Evolutionary conservation across 768 basidiomycete genomes (phyloP).

Genomic region (Russula sp.): DNA sequence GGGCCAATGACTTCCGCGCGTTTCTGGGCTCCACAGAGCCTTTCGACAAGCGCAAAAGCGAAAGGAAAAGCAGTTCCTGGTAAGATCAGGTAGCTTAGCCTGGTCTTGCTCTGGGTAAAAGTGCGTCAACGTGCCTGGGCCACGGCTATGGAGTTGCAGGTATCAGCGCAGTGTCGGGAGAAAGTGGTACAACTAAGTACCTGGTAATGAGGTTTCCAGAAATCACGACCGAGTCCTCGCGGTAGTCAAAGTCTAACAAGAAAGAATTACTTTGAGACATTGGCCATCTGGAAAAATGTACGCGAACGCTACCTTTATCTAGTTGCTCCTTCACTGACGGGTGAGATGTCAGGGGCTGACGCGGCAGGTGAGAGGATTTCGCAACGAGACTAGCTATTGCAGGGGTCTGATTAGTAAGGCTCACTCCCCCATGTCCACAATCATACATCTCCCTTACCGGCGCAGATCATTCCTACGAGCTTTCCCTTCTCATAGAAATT

Average conservation of each 20-base stretch:
- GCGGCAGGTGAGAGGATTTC: constrained; percentile 54
- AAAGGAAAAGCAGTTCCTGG: constrained; percentile 75
- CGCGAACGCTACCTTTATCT: constrained; percentile 45
- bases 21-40: constrained; percentile 61
- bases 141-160: constrained; percentile 50
- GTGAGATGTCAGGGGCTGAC: constrained; percentile 73
- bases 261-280: constrained; percentile 1
- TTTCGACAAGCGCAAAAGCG: constrained; percentile 70
- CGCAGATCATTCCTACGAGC: constrained; percentile 81
- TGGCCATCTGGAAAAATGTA: not conserved
- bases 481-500: constrained; percentile 54
- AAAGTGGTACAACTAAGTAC: constrained; percentile 37
- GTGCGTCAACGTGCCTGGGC: constrained; percentile 51
- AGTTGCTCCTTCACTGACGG: constrained; percentile 63
- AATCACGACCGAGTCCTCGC: constrained; percentile 68
- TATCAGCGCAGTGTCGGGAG: constrained; percentile 15
- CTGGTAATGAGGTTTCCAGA: constrained; percentile 76
- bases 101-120: not conserved
- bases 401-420: not conserved
- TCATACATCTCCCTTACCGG: constrained; percentile 47
- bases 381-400: constrained; percentile 46
- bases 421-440: not conserved
- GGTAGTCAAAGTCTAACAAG: constrained; percentile 66
- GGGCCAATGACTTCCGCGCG: constrained; percentile 58
- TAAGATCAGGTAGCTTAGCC: not conserved